Evolutionary conservation across 2,329 filamentous ascomycete species (phyloP), one percentile per base, ranked within the genome.

Genomic region (Monosporascus sp.): DNA sequence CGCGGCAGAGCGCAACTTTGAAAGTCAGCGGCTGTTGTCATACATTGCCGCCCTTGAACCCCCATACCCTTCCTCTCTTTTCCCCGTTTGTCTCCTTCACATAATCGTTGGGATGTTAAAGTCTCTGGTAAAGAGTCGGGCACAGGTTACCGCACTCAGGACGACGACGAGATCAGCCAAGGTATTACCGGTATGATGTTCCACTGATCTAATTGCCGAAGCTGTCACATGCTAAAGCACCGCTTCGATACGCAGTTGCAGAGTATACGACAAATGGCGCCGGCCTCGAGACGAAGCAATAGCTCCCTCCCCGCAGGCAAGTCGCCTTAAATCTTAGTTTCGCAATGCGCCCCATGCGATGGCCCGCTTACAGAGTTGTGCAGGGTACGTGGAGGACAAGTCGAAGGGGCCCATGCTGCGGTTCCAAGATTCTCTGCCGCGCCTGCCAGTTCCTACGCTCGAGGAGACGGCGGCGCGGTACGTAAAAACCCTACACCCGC

Each of bases 371-470:
- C 51, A 47, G 47, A 34, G 51, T n/a, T 36, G 17, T 38, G 8
- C 64, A 89, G 89, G 86, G 63, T 93, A 94, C 74, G 83, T 79
- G 65, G 90, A 94, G 74, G 89, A 94, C 71, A 79, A 80, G 64
- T 84, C 84, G 64, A 92, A 90, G 70, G 89, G 88, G 51, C 77
- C 83, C 47, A 94, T 90, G 88, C 79, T 94, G 62, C 83, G 90
- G 62, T 95, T 88, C 71, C 88, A 95, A 69, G 88, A 92, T 38
- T 93, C 88, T n/a, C 81, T 95, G 34, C 89, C 89, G 45, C 80
- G 79, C 38, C 79, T 95, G 27, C 89, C 90, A 15, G 88, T 94
- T 4, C 89, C 89, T 11, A 86, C 87, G 1, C 86, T 95, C 61
- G 84, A 93, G 68, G 89, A 94, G 75, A 94, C 89, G 6, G 82